Evolutionary conservation across 108 stramenopile genomes (phyloP).

Genomic region (Nitzschia putrida): DNA sequence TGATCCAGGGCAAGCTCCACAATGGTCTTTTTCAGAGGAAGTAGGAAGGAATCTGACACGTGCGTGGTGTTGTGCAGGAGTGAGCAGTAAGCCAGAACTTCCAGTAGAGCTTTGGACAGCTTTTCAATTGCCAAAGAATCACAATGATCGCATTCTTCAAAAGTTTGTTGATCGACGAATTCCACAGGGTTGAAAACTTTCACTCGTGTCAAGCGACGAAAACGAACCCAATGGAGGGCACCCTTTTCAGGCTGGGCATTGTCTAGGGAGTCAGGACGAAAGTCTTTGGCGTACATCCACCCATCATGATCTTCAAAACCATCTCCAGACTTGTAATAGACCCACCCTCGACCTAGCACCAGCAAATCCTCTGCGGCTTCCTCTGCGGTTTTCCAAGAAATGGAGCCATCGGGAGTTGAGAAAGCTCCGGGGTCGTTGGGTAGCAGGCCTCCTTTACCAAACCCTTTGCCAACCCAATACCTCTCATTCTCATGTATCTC

Average conservation of each 20-base stretch:
- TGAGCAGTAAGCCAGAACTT: conserved; percentile 30
- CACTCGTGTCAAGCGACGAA: conserved; percentile 46
- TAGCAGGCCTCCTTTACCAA: conserved; percentile 50
- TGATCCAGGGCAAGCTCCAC: conserved; percentile 31
- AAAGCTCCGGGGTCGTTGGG: conserved; percentile 61
- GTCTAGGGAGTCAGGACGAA: conserved; percentile 36
- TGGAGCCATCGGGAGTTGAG: conserved; percentile 53
- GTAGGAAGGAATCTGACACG: conserved; percentile 39
- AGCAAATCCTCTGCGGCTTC: conserved; percentile 48
- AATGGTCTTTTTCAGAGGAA: conserved; percentile 52
- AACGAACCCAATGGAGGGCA: conserved; percentile 55
- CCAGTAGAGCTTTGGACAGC: conserved; percentile 41
- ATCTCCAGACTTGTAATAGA: conserved; percentile 29
- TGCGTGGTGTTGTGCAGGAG: conserved; percentile 27
- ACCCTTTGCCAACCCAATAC: conserved; percentile 64
- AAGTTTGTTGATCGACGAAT: conserved; percentile 34
- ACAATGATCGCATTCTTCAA: conserved; percentile 55
- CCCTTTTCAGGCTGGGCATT: conserved; percentile 49
- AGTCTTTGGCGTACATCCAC: conserved; percentile 62
- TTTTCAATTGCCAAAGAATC: conserved; percentile 53
- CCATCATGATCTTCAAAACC: conserved; percentile 37
- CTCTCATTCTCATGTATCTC: conserved; percentile 70
- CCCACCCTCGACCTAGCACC: conserved; percentile 47
- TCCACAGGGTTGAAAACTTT: conserved; percentile 60
- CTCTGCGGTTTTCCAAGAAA: conserved; percentile 53